phyloP scores from a whole-genome alignment of 2,329 filamentous ascomycete genomes.

The Aquanectria penicillioides region DNA sequence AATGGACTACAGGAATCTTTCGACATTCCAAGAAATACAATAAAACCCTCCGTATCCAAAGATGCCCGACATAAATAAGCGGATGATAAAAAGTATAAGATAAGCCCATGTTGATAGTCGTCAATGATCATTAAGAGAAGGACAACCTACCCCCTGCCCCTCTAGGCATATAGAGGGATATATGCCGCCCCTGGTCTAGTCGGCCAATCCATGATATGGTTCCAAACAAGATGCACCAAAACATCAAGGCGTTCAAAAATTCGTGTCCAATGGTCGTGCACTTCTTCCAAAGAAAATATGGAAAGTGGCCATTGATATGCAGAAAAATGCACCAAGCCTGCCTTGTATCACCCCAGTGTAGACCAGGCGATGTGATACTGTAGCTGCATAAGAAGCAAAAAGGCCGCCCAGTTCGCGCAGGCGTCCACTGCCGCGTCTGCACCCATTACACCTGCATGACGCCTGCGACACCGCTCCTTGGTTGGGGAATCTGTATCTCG shows the following conservation, averaged over 20 bases:
- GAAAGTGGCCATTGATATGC: background rate
- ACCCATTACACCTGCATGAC: conserved; percentile 43
- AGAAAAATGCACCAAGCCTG: background rate
- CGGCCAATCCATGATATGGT: background rate
- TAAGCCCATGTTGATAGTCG: conserved; percentile 4
- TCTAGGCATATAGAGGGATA: background rate
- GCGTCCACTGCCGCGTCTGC: background rate
- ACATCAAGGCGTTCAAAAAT: background rate
- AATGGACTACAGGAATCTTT: background rate
- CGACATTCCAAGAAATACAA: background rate
- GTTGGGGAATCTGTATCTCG: conserved; percentile 62
- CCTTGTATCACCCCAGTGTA: conserved; percentile 2
- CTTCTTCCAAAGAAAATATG: background rate
- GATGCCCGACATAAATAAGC: conserved; percentile 4
- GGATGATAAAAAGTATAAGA: background rate
- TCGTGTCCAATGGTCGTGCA: too few relatives aligned
- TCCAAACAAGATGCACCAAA: background rate
- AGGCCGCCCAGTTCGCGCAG: background rate
- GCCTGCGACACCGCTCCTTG: conserved; percentile 41
- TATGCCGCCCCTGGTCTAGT: background rate
- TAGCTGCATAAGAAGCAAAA: conserved; percentile 19
- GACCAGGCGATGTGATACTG: background rate
- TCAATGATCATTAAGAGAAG: conserved; percentile 16
- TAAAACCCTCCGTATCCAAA: conserved; percentile 9
- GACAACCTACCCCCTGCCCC: background rate